phyloP scores from a whole-genome alignment of 805 yeast species.

The Candida dendrica region DNA sequence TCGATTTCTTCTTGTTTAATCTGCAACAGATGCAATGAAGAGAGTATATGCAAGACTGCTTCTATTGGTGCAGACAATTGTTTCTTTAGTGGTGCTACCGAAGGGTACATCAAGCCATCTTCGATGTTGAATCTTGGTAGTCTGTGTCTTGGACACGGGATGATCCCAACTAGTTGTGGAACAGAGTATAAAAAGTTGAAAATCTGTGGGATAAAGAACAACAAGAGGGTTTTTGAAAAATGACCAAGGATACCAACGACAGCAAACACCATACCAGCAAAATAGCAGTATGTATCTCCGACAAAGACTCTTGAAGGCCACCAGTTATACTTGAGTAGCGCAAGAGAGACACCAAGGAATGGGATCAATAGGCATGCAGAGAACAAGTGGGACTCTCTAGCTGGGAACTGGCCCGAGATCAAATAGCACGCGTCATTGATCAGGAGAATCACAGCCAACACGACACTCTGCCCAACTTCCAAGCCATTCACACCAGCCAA shows the following conservation, averaged over 20 bases:
- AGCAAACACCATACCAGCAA: conserved; percentile 98
- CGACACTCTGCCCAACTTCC: conserved; percentile 91
- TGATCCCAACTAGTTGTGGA: conserved; percentile 83
- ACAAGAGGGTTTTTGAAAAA: conserved; percentile 84
- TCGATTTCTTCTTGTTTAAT: conserved; percentile 26
- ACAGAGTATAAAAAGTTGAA: conserved; percentile 81
- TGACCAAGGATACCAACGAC: conserved; percentile 95
- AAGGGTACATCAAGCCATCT: conserved; percentile 73
- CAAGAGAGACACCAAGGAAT: conserved; percentile 76
- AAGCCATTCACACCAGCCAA: conserved; percentile 95
- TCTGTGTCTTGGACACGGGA: conserved; percentile 95
- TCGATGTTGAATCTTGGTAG: conserved; percentile 67
- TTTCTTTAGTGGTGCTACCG: conserved; percentile 39
- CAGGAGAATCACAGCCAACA: conserved; percentile 63
- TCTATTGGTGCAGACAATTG: conserved; percentile 26
- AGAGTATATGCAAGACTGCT: conserved; percentile 38
- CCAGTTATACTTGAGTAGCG: conserved; percentile 73
- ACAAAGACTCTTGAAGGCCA: conserved; percentile 92
- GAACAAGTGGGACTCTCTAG: conserved; percentile 76
- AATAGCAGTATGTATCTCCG: conserved; percentile 97
- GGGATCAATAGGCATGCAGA: conserved; percentile 79
- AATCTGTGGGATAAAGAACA: conserved; percentile 87
- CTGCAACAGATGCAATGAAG: conserved; percentile 42
- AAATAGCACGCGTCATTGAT: conserved; percentile 73
- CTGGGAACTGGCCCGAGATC: conserved; percentile 40